Evolutionary conservation across 176 grass and related monocot species (phyloP).

Genomic region (Ananas comosus): DNA sequence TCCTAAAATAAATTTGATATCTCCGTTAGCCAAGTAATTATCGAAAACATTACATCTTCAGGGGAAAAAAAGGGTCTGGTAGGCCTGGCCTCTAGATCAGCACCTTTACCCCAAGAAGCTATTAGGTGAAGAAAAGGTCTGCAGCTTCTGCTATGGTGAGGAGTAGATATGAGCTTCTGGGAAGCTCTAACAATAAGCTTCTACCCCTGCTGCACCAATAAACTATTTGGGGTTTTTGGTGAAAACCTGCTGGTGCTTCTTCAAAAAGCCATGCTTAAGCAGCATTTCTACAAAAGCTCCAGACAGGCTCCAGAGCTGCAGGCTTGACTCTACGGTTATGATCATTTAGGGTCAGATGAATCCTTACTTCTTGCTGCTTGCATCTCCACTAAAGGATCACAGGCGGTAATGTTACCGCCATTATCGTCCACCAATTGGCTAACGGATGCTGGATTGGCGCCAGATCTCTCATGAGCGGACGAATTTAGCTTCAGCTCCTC

Average conservation of each 20-base stretch:
- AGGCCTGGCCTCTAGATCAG: too few relatives aligned
- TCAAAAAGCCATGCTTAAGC: too few relatives aligned
- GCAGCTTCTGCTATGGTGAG: too few relatives aligned
- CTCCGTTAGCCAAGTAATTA: neutral
- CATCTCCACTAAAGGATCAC: neutral
- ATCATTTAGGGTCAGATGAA: neutral
- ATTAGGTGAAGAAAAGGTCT: too few relatives aligned
- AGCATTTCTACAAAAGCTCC: too few relatives aligned
- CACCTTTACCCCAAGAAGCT: too few relatives aligned
- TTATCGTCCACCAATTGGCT: neutral
- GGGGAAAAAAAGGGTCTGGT: neutral
- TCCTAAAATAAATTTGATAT: neutral
- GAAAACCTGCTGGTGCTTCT: too few relatives aligned
- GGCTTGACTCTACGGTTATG: neutral
- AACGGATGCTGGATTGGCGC: neutral
- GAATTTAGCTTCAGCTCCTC: neutral
- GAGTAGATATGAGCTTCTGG: too few relatives aligned
- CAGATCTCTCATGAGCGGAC: conserved; percentile 1
- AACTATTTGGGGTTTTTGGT: too few relatives aligned
- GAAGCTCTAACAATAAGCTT: too few relatives aligned
- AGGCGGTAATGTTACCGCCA: neutral
- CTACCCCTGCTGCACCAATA: too few relatives aligned
- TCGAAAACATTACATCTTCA: neutral
- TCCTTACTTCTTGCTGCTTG: neutral
- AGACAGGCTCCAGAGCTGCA: neutral